A percentile compares a stretch with the other conserved stretches of the same genome.
phyloP scores from a whole-genome alignment of 495 filamentous ascomycete genomes.

The Recurvomyces mirabilis region DNA sequence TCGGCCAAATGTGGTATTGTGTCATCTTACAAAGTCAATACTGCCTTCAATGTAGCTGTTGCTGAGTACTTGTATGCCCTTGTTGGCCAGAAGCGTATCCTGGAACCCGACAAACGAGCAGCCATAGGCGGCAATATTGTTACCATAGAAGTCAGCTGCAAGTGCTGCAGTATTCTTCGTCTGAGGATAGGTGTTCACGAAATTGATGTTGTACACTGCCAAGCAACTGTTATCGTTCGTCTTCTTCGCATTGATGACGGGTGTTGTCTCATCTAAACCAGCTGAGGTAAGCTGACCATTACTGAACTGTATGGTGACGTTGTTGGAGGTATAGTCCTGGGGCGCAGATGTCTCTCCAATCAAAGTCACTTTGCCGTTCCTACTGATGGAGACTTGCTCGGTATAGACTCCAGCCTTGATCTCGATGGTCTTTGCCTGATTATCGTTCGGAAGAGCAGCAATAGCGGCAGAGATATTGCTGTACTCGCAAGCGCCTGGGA shows the following conservation, averaged over 20 bases:
- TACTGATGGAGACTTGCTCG: slow-evolving; percentile 18
- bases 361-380: slow-evolving; percentile 19
- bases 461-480: slow-evolving; percentile 14
- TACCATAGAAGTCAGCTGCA: slow-evolving; percentile 16
- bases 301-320: slow-evolving; percentile 13
- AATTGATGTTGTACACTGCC: slow-evolving; percentile 20
- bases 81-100: slow-evolving; percentile 20
- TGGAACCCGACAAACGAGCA: slow-evolving; percentile 20
- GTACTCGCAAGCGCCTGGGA: slow-evolving; percentile 7
- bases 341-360: slow-evolving; percentile 13
- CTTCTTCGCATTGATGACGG: slow-evolving; percentile 17
- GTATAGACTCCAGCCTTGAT: slow-evolving; percentile 15
- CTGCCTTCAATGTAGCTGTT: slow-evolving; percentile 17
- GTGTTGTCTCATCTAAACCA: slow-evolving; percentile 13
- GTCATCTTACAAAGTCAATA: slow-evolving; percentile 14
- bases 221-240: slow-evolving; percentile 2
- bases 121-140: slow-evolving; percentile 17
- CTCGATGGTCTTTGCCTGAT: slow-evolving; percentile 8
- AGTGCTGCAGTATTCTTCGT: slow-evolving; percentile 17
- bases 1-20: too few relatives aligned
- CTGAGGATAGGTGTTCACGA: slow-evolving; percentile 18
- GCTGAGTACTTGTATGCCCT: slow-evolving; percentile 16
- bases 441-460: slow-evolving; percentile 12
- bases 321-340: slow-evolving; percentile 16
- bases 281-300: slow-evolving; percentile 7